Evolutionary conservation across 805 yeast species (phyloP).

Genomic region (Wickerhamomyces alni): DNA sequence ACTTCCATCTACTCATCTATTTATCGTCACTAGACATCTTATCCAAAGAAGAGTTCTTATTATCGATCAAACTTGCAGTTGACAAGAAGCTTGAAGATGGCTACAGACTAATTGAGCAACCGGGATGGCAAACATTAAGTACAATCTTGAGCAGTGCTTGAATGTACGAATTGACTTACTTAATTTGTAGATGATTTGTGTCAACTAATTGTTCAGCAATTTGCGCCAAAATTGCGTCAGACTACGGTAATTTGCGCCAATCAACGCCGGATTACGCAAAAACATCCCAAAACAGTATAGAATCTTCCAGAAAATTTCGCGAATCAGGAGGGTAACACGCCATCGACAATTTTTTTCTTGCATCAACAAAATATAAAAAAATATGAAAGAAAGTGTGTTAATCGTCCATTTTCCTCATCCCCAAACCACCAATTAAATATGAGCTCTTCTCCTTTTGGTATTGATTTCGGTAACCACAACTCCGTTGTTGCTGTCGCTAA

Average conservation of each 20-base stretch:
- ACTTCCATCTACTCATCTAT: constrained; percentile 72
- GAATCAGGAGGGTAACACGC: neutral
- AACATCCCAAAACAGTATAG: constrained; percentile 1
- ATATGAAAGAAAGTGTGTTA: neutral
- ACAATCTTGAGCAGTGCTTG: constrained; percentile 39
- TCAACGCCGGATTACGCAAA: no score
- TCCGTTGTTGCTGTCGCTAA: constrained; percentile 95
- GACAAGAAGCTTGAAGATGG: constrained; percentile 37
- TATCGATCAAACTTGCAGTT: constrained; percentile 43
- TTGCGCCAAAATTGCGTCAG: neutral
- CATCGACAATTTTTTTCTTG: neutral
- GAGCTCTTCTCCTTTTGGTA: constrained; percentile 89
- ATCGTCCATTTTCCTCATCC: neutral
- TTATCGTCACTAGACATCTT: constrained; percentile 52
- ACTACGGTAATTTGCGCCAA: neutral
- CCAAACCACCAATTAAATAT: constrained; percentile 27
- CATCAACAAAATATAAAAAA: neutral
- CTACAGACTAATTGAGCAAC: constrained; percentile 45
- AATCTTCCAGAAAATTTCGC: constrained; percentile 5
- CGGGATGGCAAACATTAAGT: constrained; percentile 80
- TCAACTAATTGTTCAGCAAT: no score
- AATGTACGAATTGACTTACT: neutral
- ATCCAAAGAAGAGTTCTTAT: constrained; percentile 44
- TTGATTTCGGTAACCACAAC: constrained; percentile 94
- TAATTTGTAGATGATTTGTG: neutral